Conservation (phyloP, 1,284 basidiomycete genomes). For the Cutaneotrichosporon sp. region DNA sequence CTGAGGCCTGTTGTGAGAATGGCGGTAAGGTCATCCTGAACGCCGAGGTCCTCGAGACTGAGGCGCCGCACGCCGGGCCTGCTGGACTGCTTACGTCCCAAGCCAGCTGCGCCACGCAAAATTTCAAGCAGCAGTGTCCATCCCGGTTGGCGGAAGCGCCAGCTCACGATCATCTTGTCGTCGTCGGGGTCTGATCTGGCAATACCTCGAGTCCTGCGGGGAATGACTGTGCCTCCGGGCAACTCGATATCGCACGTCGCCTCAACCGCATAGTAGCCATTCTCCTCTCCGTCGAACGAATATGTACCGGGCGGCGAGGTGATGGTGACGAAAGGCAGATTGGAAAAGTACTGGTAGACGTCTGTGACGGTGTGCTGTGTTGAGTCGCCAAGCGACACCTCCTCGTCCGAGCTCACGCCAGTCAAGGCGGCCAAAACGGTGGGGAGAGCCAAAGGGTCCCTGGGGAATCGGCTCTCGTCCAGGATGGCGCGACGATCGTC, state of each 20-base stretch:
- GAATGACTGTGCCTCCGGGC: conserved; percentile 35
- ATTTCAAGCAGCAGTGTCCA: conserved; percentile 38
- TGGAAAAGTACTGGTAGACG: conserved; percentile 33
- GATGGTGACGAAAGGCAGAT: conserved; percentile 28
- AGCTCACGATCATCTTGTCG: conserved; percentile 23
- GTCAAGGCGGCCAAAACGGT: conserved; percentile 31
- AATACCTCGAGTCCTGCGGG: conserved; percentile 27
- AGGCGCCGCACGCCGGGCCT: conserved; percentile 11
- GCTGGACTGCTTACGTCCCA: conserved; percentile 5
- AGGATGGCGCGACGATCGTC: conserved; percentile 35
- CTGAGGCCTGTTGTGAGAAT: conserved; percentile 30
- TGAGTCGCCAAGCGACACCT: conserved; percentile 11
- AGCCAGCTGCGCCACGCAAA: conserved; percentile 28
- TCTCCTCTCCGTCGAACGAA: conserved; percentile 24
- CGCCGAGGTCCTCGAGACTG: conserved; percentile 30
- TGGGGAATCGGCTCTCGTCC: conserved; percentile 33
- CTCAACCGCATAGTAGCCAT: conserved; percentile 26
- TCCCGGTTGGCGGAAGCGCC: conserved; percentile 23
- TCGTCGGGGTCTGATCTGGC: conserved; percentile 15
- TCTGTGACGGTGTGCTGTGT: conserved; percentile 24
- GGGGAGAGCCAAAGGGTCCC: conserved; percentile 24
- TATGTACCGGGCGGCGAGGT: conserved; percentile 13
- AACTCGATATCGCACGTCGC: conserved; percentile 25
- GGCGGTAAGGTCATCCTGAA: conserved; percentile 20
- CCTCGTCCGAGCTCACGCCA: conserved; percentile 20